These are phyloP conservation scores for Delonix regia DNA, from an alignment of 306 rosid genomes.

Conservation along the genomic window DNA sequence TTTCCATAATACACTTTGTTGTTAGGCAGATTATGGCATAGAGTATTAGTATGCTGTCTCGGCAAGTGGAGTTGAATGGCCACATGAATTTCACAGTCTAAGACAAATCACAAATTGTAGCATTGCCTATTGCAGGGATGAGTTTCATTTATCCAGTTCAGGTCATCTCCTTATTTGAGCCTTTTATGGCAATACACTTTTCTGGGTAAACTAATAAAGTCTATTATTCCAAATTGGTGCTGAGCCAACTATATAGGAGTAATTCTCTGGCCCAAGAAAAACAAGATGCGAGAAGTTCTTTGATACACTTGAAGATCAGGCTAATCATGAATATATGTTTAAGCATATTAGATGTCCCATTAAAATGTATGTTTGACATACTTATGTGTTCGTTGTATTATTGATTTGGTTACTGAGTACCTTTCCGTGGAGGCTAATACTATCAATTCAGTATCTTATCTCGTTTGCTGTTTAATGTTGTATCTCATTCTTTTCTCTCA, in stretches of 20 bases:
- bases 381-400: no score
- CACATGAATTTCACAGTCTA: slow-evolving; percentile 1
- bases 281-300: background rate
- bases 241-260: background rate
- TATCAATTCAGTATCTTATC: background rate
- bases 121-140: background rate
- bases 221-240: slow-evolving; percentile 17
- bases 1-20: slow-evolving; percentile 12
- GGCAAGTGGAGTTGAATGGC: slow-evolving; percentile 20
- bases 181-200: background rate
- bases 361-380: background rate
- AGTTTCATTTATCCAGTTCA: slow-evolving; percentile 16
- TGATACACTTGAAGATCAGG: background rate
- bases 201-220: slow-evolving; percentile 33
- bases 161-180: slow-evolving; percentile 3
- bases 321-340: background rate
- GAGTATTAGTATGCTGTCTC: slow-evolving; percentile 10
- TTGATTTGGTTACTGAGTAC: no score
- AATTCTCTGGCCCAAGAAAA: background rate
- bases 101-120: slow-evolving; percentile 19
- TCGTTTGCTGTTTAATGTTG: background rate
- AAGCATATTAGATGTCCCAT: background rate
- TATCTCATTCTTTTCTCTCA: background rate
- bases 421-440: background rate
- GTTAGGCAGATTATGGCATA: slow-evolving; percentile 21